A percentile compares a stretch with the other conserved stretches of the same genome.
These are phyloP conservation scores for Boletellus deceptivus DNA, from an alignment of 1,284 basidiomycete genomes.

Conservation along the genomic window DNA sequence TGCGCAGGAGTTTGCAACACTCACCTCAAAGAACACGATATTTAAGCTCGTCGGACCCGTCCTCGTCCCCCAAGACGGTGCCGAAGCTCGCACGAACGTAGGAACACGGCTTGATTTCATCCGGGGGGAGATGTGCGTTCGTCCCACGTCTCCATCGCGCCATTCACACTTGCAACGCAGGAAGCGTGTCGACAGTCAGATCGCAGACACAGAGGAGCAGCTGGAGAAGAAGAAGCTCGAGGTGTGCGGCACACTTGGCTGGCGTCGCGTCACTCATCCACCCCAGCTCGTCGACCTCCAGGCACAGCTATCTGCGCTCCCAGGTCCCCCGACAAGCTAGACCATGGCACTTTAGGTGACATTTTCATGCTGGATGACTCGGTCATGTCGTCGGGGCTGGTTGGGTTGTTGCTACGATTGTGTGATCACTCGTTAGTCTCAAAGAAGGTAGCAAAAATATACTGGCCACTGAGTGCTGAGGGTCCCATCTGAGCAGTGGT, in stretches of 20 bases:
- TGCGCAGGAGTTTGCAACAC: constrained; percentile 79
- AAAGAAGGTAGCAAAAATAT: not conserved
- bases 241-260: constrained; percentile 40
- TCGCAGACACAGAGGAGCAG: constrained; percentile 73
- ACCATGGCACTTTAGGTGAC: not conserved
- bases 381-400: not conserved
- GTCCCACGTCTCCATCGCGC: not conserved
- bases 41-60: constrained; percentile 95
- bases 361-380: not conserved
- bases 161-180: constrained; percentile 40
- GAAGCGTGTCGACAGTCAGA: constrained; percentile 75
- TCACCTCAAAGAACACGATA: constrained; percentile 78
- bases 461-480: no score
- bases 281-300: constrained; percentile 66
- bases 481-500: not conserved
- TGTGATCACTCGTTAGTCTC: not conserved
- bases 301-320: constrained; percentile 44
- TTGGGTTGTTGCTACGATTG: not conserved
- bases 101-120: constrained; percentile 93
- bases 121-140: constrained; percentile 79
- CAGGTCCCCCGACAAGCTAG: constrained; percentile 11
- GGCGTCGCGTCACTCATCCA: constrained; percentile 13
- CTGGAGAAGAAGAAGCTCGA: constrained; percentile 79
- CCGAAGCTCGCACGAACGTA: constrained; percentile 87
- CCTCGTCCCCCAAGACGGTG: constrained; percentile 86